Evolutionary conservation across 768 basidiomycete genomes (phyloP), one percentile per base, ranked within the genome.

Genomic region (Vararia minispora): DNA sequence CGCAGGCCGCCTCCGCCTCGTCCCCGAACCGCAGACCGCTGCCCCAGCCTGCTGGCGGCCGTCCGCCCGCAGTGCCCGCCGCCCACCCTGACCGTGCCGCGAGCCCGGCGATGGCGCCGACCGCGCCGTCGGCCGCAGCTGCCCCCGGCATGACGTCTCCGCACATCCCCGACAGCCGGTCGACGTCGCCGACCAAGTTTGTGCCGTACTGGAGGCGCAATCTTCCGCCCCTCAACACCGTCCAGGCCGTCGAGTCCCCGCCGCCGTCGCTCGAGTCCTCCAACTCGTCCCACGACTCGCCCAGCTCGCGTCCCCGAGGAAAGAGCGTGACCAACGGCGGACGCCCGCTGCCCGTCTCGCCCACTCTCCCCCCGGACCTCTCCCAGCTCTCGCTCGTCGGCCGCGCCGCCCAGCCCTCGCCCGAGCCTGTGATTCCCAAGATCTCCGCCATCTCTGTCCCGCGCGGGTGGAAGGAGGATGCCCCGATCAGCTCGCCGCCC

Each of bases 121-220:
- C 25, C 10, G 20, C 18, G 35, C 30, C 7, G 14, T 28, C n/a
- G 35, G 45, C 32, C n/a, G 20, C 29, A 6, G 22, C 20, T 5
- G n/a, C 39, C 17, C 18, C 30, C 12, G n/a, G 30, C n/a, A 35
- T 6, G 12, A 25, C 12, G 10, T 17, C 44, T 21, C 8, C 35
- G 10, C 11, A 34, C 11, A 27, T 24, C 16, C 29, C 23, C 16
- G 27, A 10, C 6, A 34, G 35, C 23, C 18, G 32, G 1, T 25
- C 40, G 3, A 6, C 33, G 9, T 40, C 39, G 2, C 21, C 39
- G 11, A 36, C 35, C 28, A 48, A 38, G 28, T 48, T 48, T 27
- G 26, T 48, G 13, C 47, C 47, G 5, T 48, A 48, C 39, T 48
- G 47, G 47, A 48, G 43, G 27, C 47, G 47, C 13, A 43, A 41